Evolutionary conservation across 2,329 filamentous ascomycete species (phyloP).

Genomic region (Anthostomella pinea): DNA sequence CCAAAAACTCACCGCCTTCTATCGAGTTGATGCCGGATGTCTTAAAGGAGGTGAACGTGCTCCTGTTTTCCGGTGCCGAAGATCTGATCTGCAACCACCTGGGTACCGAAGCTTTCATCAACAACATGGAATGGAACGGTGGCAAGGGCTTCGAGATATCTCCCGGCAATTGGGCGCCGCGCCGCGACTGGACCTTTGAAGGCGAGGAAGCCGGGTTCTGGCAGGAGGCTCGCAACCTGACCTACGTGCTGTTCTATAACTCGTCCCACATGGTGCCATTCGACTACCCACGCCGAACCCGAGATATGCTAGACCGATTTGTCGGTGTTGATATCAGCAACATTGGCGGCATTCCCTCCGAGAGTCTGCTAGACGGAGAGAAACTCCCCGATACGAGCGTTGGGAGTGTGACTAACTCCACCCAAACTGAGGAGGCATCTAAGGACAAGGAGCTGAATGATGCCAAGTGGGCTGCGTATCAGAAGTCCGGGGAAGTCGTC

Average conservation of each 20-base stretch:
- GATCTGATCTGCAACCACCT: conserved; percentile 97
- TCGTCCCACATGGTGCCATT: conserved; percentile 98
- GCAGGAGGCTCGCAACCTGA: conserved; percentile 91
- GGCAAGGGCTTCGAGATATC: conserved; percentile 87
- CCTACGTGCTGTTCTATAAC: conserved; percentile 94
- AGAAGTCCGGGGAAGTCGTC: conserved; percentile 80
- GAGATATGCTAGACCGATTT: conserved; percentile 97
- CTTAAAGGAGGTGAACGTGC: conserved; percentile 70
- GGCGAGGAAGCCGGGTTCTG: conserved; percentile 84
- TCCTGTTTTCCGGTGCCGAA: conserved; percentile 90
- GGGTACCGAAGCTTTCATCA: conserved; percentile 87
- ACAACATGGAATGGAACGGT: conserved; percentile 87
- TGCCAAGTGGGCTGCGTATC: conserved; percentile 86
- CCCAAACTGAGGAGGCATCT: conserved; percentile 62
- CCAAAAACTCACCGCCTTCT: conserved; percentile 68
- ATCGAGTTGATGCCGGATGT: conserved; percentile 74
- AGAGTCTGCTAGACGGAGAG: conserved; percentile 82
- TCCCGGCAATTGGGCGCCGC: conserved; percentile 86
- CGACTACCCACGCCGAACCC: conserved; percentile 78
- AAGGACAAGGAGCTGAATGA: conserved; percentile 71
- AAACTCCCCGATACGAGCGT: conserved; percentile 76
- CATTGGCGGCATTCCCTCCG: conserved; percentile 76
- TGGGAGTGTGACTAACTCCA: conserved; percentile 62
- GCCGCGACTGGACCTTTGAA: conserved; percentile 91
- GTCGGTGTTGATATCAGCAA: conserved; percentile 87